These are phyloP conservation scores for Mucor velutinosus DNA, from an alignment of 371 early-diverging fungal species.

Conservation along the genomic window DNA sequence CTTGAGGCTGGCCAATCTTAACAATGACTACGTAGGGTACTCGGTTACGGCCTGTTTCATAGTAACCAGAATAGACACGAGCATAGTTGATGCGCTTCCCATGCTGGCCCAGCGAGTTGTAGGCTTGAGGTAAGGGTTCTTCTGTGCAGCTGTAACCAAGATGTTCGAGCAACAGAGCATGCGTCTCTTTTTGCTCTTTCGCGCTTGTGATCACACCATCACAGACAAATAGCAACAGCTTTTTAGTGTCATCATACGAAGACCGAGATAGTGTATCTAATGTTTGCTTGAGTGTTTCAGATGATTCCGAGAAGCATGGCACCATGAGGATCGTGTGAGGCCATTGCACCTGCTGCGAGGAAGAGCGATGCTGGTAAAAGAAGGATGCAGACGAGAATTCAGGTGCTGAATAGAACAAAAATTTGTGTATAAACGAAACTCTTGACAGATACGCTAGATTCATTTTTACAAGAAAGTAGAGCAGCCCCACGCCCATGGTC, in stretches of 20 bases:
- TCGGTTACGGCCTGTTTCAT: constrained; percentile 48
- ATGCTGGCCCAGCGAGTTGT: constrained; percentile 41
- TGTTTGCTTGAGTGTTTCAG: constrained; percentile 46
- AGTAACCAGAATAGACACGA: constrained; percentile 48
- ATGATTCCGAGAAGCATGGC: constrained; percentile 47
- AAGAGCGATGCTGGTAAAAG: constrained; percentile 5
- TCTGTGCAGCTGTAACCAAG: constrained; percentile 44
- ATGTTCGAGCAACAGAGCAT: constrained; percentile 38
- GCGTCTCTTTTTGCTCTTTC: constrained; percentile 31
- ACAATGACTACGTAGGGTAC: constrained; percentile 52
- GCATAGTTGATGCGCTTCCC: constrained; percentile 39
- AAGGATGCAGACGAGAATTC: constrained; percentile 4
- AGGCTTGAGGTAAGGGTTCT: constrained; percentile 39
- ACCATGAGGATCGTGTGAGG: constrained; percentile 46
- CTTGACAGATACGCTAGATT: constrained; percentile 46
- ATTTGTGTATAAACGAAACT: constrained; percentile 34
- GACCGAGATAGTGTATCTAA: constrained; percentile 50
- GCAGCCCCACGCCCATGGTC: constrained; percentile 42
- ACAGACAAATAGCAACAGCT: constrained; percentile 55
- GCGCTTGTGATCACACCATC: constrained; percentile 41
- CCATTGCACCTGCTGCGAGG: constrained; percentile 8
- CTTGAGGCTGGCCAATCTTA: constrained; percentile 40
- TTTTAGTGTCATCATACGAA: constrained; percentile 48
- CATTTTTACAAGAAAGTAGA: constrained; percentile 48
- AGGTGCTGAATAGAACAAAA: constrained; percentile 31